Conservation (phyloP, 768 basidiomycete species). For the Clathrus columnatus region DNA sequence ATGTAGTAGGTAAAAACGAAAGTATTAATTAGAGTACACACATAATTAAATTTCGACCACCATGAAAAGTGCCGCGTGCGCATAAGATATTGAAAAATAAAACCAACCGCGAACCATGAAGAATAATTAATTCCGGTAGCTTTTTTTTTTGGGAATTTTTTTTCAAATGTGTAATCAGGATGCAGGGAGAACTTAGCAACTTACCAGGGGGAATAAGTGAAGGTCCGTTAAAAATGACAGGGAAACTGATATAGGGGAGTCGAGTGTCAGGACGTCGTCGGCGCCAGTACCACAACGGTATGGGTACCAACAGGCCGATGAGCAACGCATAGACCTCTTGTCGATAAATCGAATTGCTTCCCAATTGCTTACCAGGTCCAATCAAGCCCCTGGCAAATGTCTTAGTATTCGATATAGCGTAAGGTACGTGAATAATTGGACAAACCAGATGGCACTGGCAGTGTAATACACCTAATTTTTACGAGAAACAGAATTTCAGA, state of each 20-base stretch:
- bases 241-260: slow-evolving; percentile 29
- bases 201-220: slow-evolving; percentile 35
- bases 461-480: slow-evolving; percentile 70
- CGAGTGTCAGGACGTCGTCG: slow-evolving; percentile 25
- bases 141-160: neutral
- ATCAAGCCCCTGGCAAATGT: slow-evolving; percentile 30
- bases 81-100: slow-evolving; percentile 38
- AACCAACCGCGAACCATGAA: slow-evolving; percentile 32
- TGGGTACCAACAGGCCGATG: slow-evolving; percentile 31
- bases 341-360: slow-evolving; percentile 27
- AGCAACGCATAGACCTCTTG: slow-evolving; percentile 29
- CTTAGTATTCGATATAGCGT: neutral
- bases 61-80: slow-evolving; percentile 33
- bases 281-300: slow-evolving; percentile 31
- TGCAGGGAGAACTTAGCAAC: slow-evolving; percentile 15
- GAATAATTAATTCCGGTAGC: slow-evolving; percentile 32
- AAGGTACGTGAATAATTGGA: slow-evolving; percentile 12
- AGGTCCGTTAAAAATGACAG: slow-evolving; percentile 33
- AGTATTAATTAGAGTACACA: slow-evolving; percentile 12
- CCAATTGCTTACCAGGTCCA: slow-evolving; percentile 35
- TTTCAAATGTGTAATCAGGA: neutral
- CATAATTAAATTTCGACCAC: slow-evolving; percentile 48
- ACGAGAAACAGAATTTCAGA: too few relatives aligned
- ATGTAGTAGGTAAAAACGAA: neutral
- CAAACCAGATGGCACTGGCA: slow-evolving; percentile 84